A percentile compares a stretch with the other conserved stretches of the same genome.
Evolutionary conservation across 2,329 filamentous ascomycete species (phyloP).

Genomic region (Calonectria pseudoturangicola): DNA sequence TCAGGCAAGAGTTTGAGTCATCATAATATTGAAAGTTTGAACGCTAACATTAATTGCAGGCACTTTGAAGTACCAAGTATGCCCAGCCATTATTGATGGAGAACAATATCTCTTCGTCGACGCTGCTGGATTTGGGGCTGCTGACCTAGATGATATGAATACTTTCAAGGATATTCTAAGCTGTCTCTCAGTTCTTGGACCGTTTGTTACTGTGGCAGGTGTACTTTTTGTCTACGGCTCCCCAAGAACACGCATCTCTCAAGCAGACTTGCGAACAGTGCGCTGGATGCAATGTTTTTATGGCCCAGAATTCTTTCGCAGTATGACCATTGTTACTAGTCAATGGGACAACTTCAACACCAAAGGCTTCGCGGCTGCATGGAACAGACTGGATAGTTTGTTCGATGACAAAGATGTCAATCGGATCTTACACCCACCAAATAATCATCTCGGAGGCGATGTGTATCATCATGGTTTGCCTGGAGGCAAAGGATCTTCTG

Average conservation of each 20-base stretch:
- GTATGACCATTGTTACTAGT: conserved; percentile 4
- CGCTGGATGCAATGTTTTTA: conserved; percentile 16
- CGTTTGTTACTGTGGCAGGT: conserved; percentile 1
- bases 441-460: not conserved
- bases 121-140: conserved; percentile 8
- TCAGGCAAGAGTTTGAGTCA: not conserved
- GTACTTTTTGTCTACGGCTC: conserved; percentile 15
- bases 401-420: not conserved
- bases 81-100: conserved; percentile 1
- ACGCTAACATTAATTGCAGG: not conserved
- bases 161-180: conserved; percentile 6
- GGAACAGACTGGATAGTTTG: not conserved
- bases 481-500: not conserved
- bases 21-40: too few relatives aligned
- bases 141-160: conserved; percentile 3
- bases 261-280: conserved; percentile 3
- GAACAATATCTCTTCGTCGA: conserved; percentile 18
- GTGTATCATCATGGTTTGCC: conserved; percentile 4
- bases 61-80: conserved; percentile 13
- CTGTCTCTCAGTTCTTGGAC: not conserved
- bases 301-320: conserved; percentile 14
- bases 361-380: not conserved
- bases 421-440: not conserved
- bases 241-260: not conserved
- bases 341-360: not conserved